A percentile compares a stretch with the other conserved stretches of the same genome.
Conservation (phyloP, 225 moss, liverwort and hornwort species). For the Pseudoscleropodium purum region DNA sequence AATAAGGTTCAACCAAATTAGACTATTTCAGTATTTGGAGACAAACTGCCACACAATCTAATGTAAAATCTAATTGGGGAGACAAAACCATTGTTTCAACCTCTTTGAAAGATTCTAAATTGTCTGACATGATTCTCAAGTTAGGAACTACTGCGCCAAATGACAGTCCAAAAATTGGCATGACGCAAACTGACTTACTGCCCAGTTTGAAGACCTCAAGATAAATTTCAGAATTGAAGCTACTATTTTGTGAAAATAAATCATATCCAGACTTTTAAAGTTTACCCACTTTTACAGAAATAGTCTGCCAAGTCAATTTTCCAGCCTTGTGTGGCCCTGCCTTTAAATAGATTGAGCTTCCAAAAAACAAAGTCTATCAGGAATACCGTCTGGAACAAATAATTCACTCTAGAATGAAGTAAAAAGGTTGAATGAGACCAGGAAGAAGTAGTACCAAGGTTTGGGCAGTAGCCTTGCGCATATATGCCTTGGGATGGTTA, state of each 20-base stretch:
- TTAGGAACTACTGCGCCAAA: not conserved
- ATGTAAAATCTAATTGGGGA: not conserved
- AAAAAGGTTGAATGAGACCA: not conserved
- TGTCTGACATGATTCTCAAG: not conserved
- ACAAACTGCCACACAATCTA: not conserved
- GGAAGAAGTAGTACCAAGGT: slow-evolving; percentile 32
- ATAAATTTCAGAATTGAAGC: not conserved
- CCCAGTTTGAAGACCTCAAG: not conserved
- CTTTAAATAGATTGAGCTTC: not conserved
- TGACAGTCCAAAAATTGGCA: not conserved
- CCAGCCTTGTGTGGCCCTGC: not conserved
- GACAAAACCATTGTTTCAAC: not conserved
- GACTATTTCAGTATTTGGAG: not conserved
- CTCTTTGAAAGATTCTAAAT: not conserved
- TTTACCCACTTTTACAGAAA: not conserved
- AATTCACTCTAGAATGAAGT: not conserved
- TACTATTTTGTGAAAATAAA: not conserved
- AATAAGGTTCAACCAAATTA: not conserved
- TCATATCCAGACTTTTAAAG: not conserved
- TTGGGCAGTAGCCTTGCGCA: slow-evolving; percentile 72
- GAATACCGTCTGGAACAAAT: not conserved
- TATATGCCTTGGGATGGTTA: slow-evolving; percentile 51
- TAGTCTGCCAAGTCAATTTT: not conserved
- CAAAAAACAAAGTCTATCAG: not conserved
- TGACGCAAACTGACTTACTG: not conserved